phyloP scores from a whole-genome alignment of 768 basidiomycete genomes.

The Rhizopogon sp. region DNA sequence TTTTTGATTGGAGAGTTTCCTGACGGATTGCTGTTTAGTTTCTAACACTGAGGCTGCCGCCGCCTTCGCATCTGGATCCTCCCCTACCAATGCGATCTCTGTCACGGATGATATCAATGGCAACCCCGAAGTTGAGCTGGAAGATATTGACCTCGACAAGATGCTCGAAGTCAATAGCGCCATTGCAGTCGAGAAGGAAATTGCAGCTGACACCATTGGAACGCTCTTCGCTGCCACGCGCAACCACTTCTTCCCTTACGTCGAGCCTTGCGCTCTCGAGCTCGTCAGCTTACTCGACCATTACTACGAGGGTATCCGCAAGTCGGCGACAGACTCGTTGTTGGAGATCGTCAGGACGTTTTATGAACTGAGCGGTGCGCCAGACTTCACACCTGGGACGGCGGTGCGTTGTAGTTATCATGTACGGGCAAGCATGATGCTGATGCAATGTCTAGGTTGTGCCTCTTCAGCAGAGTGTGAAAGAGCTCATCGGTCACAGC shows the following conservation, averaged over 20 bases:
- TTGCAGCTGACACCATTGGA: constrained; percentile 94
- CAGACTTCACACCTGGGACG: constrained; percentile 77
- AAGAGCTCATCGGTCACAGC: constrained; percentile 72
- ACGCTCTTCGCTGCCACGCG: constrained; percentile 82
- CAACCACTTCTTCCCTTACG: constrained; percentile 83
- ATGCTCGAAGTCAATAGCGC: constrained; percentile 91
- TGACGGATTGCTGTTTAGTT: constrained; percentile 24
- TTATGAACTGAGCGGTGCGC: constrained; percentile 80
- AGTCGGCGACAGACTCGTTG: constrained; percentile 83
- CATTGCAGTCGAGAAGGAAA: constrained; percentile 98
- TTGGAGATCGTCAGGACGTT: constrained; percentile 87
- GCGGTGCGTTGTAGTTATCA: constrained; percentile 40
- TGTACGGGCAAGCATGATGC: constrained; percentile 1
- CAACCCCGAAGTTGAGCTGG: constrained; percentile 58
- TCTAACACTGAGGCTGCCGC: constrained; percentile 49
- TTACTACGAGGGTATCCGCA: constrained; percentile 97
- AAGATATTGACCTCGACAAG: constrained; percentile 81
- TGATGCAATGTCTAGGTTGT: constrained; percentile 26
- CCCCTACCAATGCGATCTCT: constrained; percentile 64
- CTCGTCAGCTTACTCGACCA: constrained; percentile 78
- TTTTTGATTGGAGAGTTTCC: background rate
- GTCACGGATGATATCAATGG: constrained; percentile 54
- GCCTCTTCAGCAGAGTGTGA: constrained; percentile 64
- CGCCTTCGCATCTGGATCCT: constrained; percentile 70
- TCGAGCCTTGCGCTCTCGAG: constrained; percentile 77